Conservation (phyloP, 176 grass and related monocot species). For the Metroxylon sagu region DNA sequence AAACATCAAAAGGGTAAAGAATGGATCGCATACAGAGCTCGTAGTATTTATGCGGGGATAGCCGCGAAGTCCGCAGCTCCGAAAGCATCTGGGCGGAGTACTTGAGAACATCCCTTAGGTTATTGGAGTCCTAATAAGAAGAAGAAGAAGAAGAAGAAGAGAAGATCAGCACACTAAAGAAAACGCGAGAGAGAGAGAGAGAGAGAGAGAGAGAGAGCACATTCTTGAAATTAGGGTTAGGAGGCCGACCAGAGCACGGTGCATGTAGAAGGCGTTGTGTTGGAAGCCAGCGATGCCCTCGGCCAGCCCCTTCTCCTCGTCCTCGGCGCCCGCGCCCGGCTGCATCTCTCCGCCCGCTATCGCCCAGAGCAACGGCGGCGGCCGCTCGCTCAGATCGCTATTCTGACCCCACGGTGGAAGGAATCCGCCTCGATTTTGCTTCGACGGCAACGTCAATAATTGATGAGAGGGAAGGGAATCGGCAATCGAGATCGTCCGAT, state of each 20-base stretch:
- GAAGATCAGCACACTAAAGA: background rate
- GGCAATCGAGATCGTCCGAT: too few relatives aligned
- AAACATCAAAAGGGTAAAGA: too few relatives aligned
- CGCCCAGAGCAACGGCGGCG: too few relatives aligned
- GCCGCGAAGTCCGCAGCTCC: conserved; percentile 86
- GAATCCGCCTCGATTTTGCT: too few relatives aligned
- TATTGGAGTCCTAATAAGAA: conserved; percentile 67
- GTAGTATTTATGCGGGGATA: conserved; percentile 96
- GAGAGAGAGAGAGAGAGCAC: background rate
- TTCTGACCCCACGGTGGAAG: too few relatives aligned
- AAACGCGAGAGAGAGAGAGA: background rate
- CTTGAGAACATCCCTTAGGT: conserved; percentile 95
- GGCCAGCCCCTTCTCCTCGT: conserved; percentile 94
- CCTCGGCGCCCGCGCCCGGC: conserved; percentile 49
- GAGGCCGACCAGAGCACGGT: conserved; percentile 74
- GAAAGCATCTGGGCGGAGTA: conserved; percentile 99
- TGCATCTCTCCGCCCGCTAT: conserved; percentile 33
- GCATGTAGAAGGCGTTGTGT: conserved; percentile 98
- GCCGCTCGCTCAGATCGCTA: too few relatives aligned
- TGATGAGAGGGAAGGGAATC: too few relatives aligned
- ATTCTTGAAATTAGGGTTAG: conserved; percentile 14
- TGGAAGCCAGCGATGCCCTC: conserved; percentile 98
- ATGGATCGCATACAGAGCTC: conserved; percentile 63
- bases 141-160: background rate
- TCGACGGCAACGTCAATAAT: too few relatives aligned